Evolutionary conservation across 192 early-diverging fungal genomes (phyloP).

Genomic region (Phycomyces blakesleeanus): DNA sequence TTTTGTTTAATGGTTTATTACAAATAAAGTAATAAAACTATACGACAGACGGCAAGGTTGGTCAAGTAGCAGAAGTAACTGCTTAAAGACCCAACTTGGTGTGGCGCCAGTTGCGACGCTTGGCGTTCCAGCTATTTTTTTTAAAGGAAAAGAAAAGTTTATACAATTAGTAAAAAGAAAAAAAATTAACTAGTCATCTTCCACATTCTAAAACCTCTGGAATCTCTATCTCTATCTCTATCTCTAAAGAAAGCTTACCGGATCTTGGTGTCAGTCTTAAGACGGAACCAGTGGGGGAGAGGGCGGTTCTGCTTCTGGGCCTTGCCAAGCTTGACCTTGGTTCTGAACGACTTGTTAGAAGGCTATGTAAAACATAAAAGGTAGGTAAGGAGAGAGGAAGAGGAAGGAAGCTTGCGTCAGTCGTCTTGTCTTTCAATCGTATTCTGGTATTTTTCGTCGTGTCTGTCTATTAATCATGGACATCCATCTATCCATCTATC

Average conservation of each 20-base stretch:
- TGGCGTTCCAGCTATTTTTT: constrained; percentile 98
- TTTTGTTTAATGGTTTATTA: neutral
- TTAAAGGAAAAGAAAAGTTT: constrained; percentile 12
- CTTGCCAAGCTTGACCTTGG: constrained; percentile 98
- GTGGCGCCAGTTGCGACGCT: constrained; percentile 99
- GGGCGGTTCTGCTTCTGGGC: constrained; percentile 98
- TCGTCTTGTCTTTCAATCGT: neutral
- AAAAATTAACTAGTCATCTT: too few species aligned
- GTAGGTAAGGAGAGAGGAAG: constrained; percentile 1
- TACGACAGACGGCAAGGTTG: neutral
- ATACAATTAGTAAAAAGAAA: too few species aligned
- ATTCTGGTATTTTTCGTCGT: neutral
- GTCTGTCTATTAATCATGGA: neutral
- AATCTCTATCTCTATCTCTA: neutral
- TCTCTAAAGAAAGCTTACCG: constrained; percentile 39
- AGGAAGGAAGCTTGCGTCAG: neutral
- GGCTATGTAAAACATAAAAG: constrained; percentile 52
- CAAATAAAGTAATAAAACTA: neutral
- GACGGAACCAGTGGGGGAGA: constrained; percentile 95
- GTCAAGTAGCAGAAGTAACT: neutral
- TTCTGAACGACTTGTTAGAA: constrained; percentile 96
- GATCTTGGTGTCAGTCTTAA: constrained; percentile 93
- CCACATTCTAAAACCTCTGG: too few species aligned
- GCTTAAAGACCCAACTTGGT: constrained; percentile 95
- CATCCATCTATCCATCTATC: constrained; percentile 20